phyloP scores from a whole-genome alignment of 768 basidiomycete species.

The Boletus rubescentipes region DNA sequence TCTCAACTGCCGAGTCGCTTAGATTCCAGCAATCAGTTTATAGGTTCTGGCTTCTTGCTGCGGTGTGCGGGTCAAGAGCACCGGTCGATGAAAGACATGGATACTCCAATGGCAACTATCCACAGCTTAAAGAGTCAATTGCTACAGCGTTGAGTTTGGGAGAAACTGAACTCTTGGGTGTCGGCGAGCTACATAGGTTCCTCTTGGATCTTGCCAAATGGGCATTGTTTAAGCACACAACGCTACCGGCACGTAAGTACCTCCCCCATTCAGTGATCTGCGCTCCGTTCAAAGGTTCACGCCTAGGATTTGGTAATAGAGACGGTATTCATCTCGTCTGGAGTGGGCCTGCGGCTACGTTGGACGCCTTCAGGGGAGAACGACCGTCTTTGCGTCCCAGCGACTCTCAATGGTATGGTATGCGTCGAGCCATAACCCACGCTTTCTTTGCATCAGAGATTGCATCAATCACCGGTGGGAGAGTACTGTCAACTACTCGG shows the following conservation, averaged over 20 bases:
- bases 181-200: conserved; percentile 22
- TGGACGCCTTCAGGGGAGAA: conserved; percentile 10
- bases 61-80: conserved; percentile 4
- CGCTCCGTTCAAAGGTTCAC: neutral
- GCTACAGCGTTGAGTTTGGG: conserved; percentile 1
- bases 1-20: conserved; percentile 33
- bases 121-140: conserved; percentile 7
- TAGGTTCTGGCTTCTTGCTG: conserved; percentile 26
- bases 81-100: neutral
- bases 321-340: conserved; percentile 13
- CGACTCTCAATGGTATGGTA: conserved; percentile 2
- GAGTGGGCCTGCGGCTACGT: conserved; percentile 11
- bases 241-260: neutral
- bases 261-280: neutral
- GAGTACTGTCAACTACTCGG: neutral
- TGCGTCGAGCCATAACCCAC: conserved; percentile 11
- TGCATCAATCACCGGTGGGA: neutral
- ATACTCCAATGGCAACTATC: neutral
- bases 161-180: conserved; percentile 19
- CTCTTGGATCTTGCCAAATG: conserved; percentile 18
- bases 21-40: conserved; percentile 33
- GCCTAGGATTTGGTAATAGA: neutral
- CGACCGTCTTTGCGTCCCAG: conserved; percentile 2
- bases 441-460: conserved; percentile 1
- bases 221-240: conserved; percentile 5